Evolutionary conservation across 805 yeast species (phyloP), one percentile per base, ranked within the genome.

Genomic region (Saccharomycopsis selenospora): DNA sequence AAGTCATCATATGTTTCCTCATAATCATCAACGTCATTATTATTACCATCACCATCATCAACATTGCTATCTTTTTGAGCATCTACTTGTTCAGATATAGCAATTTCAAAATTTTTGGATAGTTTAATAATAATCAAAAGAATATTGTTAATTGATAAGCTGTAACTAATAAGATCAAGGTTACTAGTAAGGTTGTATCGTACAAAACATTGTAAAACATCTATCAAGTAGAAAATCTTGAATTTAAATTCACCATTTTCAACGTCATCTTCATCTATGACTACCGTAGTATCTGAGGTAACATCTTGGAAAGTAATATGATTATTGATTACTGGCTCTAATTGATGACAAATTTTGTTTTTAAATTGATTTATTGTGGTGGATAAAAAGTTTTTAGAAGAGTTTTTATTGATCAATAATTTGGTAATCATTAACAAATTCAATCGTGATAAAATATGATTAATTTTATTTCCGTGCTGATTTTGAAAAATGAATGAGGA

Each of bases 341-440:
- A 60, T 47, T 70, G 74, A 49, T 68, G 75, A 29, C 71, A 67
- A 38, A 70, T 55, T 53, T 70, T 70, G 71, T 72, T 70, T 46
- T 63, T 62, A 57, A 61, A 61, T 48, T 69, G 73, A 45, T 70
- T 62, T 3, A 65, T 60, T 14, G 46, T 36, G 11, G 46, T 45
- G 22, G 57, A 52, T 28, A 51, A 57, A 4, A 56, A 24, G 20
- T 52, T 51, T 2, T 56, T 36, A 7, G 51, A 43, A 8, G 55
- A 53, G n/a, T 27, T 23, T 17, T 25, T 23, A 11, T 38, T 17
- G 11, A 23, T 46, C 10, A 68, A 56, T 13, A 68, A 43, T 47
- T 61, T 62, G 33, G 65, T 55, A 38, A 67, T 51, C 3, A 63
- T 51, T 17, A 58, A 47, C 10, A 70, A 56, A 3, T 63, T 55